Base-by-base conservation (phyloP, 306 rosid species). In the Quillaja saponaria region DNA sequence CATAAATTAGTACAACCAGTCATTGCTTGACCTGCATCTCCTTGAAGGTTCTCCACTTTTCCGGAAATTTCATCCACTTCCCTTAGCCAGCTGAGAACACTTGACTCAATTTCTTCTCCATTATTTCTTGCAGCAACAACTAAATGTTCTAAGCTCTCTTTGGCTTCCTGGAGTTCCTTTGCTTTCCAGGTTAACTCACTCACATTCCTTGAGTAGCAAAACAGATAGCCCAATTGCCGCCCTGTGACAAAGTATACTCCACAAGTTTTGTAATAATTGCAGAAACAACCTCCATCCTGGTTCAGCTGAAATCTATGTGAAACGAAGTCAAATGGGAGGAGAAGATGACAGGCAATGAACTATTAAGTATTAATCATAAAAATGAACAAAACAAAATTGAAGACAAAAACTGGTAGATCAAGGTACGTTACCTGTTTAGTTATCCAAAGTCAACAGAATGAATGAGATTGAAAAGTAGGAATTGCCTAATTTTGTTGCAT, bases 1-100 rank as follows among this genome's bases (percentile, higher is more conserved):
- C 21, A 19, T 42, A 71, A n/a, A 18, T 71, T 61, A 0, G 25
- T 25, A 7, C 71, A 71, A 28, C 59, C 25, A 1, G 8, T 38
- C 6, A 6, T 25, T 0, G 39, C 13, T 15, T 7, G 14, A 0
- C 14, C 9, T 15, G 49, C 44, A 0, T 42, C 50, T 8, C 1
- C 48, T 7, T 0, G 38, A n/a, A 55, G 17, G 0, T 18, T 0
- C 17, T 47, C 10, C 8, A 1, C 48, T 6, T 46, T 20, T 18
- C 11, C 7, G 1, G 17, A 15, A 16, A 13, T 17, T 3, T 5
- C 7, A 3, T 45, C 37, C 9, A 13, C 78, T 0, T 13, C 1
- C 0, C 0, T 0, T 33, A 63, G 17, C 76, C 79, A 78, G 1
- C 1, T 10, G 0, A 6, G 0, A 41, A 68, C 71, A 0, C 1